Percentiles rank a stretch among this genome's conserved stretches.
Conservation (phyloP, 192 early-diverging fungal species). For the Backusella tarrabulga region DNA sequence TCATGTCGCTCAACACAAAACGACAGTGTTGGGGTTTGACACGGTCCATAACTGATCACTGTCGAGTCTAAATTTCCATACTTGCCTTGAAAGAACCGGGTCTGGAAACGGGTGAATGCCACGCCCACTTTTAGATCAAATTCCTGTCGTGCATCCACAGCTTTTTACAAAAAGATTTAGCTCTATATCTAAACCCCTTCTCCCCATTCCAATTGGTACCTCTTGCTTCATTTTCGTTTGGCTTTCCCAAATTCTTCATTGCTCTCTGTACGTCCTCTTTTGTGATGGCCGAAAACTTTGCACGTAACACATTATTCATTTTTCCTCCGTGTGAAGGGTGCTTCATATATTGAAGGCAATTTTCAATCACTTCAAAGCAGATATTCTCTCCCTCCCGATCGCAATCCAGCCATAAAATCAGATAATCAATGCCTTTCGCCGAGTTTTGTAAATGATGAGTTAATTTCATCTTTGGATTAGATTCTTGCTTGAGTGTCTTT, state of each 20-base stretch:
- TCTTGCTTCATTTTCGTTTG: conserved; percentile 51
- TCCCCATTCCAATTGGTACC: conserved; percentile 4
- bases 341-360: conserved; percentile 34
- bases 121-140: conserved; percentile 52
- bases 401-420: conserved; percentile 54
- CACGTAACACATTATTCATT: conserved; percentile 27
- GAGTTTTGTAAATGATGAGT: conserved; percentile 40
- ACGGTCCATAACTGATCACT: conserved; percentile 51
- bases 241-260: conserved; percentile 46
- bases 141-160: conserved; percentile 54
- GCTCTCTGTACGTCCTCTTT: conserved; percentile 39
- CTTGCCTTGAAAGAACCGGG: conserved; percentile 55
- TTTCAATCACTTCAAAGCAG: conserved; percentile 50
- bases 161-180: conserved; percentile 14
- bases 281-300: conserved; percentile 44
- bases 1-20: conserved; percentile 57
- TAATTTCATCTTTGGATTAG: conserved; percentile 49
- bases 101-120: conserved; percentile 46
- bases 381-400: conserved; percentile 57
- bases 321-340: conserved; percentile 21
- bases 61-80: conserved; percentile 49
- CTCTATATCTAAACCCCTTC: neutral
- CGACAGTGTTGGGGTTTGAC: conserved; percentile 51
- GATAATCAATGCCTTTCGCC: conserved; percentile 46
- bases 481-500: conserved; percentile 38